These are phyloP conservation scores for Pleurozium schreberi DNA, from an alignment of 225 moss, liverwort and hornwort species.

Conservation along the genomic window DNA sequence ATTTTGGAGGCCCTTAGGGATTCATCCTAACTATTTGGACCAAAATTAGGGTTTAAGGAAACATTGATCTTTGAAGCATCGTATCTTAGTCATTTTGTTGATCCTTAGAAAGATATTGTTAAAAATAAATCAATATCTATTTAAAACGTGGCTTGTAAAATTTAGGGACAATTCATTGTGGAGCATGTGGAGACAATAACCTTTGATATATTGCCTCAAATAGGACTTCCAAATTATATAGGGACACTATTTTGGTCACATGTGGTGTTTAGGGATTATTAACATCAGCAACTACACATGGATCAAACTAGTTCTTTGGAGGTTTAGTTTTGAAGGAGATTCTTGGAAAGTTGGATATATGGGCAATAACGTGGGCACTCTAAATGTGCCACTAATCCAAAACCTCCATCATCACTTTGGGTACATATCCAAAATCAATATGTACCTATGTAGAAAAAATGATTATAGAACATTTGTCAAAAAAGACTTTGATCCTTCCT, in stretches of 20 bases:
- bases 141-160: not conserved
- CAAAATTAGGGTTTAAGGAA: not conserved
- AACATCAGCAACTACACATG: no score
- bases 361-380: rapidly evolving
- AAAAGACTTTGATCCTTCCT: rapidly evolving
- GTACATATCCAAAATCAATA: no score
- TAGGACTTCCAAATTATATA: not conserved
- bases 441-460: not conserved
- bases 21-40: no score
- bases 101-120: rapidly evolving
- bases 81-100: not conserved
- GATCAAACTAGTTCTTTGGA: rapidly evolving
- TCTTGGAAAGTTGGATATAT: rapidly evolving
- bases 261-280: no score
- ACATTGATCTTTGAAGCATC: rapidly evolving
- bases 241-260: no score
- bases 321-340: not conserved
- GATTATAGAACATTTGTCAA: not conserved
- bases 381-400: rapidly evolving
- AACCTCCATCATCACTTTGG: rapidly evolving
- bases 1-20: no score
- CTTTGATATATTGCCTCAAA: not conserved
- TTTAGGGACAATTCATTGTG: not conserved
- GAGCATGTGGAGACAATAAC: not conserved
- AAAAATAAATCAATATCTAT: not conserved